Percentiles rank a stretch among this genome's conserved stretches.
Conservation (phyloP, 2,329 filamentous ascomycete species). For the Neofusicoccum kwambonambiense region DNA sequence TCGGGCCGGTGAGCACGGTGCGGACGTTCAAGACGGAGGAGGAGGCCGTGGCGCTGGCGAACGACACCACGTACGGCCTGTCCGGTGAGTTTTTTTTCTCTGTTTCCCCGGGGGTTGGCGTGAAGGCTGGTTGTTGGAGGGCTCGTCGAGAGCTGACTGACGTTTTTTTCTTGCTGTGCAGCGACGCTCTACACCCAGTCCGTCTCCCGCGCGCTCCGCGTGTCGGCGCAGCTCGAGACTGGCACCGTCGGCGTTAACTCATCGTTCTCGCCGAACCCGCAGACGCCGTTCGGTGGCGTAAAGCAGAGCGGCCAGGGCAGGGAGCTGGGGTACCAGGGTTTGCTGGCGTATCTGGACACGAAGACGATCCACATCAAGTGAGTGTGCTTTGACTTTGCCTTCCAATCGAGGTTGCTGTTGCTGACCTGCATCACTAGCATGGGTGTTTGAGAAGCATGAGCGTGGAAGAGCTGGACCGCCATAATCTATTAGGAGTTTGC, state of each 20-base stretch:
- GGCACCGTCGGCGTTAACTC: constrained; percentile 35
- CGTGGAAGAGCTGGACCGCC: not conserved
- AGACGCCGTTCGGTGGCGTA: constrained; percentile 33
- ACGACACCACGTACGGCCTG: constrained; percentile 32
- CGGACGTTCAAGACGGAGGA: constrained; percentile 35
- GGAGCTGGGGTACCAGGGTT: constrained; percentile 30
- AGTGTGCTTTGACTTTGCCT: not conserved
- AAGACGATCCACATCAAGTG: constrained; percentile 33
- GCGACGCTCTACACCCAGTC: constrained; percentile 21
- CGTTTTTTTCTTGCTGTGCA: constrained; percentile 25
- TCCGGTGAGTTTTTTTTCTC: constrained; percentile 20
- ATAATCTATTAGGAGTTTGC: no score
- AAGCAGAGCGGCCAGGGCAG: constrained; percentile 36
- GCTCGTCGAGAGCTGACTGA: no score
- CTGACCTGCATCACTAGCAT: not conserved
- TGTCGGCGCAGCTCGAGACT: constrained; percentile 31
- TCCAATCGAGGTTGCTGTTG: not conserved
- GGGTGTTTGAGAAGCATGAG: not conserved
- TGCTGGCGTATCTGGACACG: constrained; percentile 33
- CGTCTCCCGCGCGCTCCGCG: constrained; percentile 28
- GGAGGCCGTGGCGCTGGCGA: constrained; percentile 32
- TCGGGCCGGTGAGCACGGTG: constrained; percentile 31
- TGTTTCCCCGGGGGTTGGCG: not conserved
- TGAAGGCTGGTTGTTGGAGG: not conserved
- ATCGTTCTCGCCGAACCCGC: constrained; percentile 21